Percentiles rank a stretch among this genome's conserved stretches.
Evolutionary conservation across 176 grass and related monocot species (phyloP).

Genomic region (Saccharum officinarum): DNA sequence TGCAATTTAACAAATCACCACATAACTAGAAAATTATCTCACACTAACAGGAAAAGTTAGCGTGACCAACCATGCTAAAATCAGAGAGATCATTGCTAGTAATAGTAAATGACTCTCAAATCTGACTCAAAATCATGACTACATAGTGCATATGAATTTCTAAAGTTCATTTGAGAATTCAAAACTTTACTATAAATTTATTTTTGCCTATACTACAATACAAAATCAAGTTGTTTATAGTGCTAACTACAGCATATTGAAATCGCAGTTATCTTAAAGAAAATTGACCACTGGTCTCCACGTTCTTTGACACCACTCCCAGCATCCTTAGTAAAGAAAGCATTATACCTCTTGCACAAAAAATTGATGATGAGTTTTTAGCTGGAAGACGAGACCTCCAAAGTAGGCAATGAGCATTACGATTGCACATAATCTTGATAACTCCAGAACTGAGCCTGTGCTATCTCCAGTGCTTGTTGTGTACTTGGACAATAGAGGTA

Average conservation of each 20-base stretch:
- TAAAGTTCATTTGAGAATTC: neutral
- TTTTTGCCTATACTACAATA: neutral
- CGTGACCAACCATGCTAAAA: neutral
- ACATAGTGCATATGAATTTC: neutral
- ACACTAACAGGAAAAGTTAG: neutral
- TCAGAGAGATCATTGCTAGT: neutral
- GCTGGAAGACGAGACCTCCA: slow-evolving; percentile 57
- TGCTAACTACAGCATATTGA: neutral
- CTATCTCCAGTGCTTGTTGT: neutral
- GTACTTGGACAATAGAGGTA: slow-evolving; percentile 29
- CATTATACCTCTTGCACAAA: slow-evolving; percentile 53
- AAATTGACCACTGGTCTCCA: neutral
- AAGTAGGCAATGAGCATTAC: slow-evolving; percentile 62
- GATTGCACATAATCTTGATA: slow-evolving; percentile 59
- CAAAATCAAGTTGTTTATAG: neutral
- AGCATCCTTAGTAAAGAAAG: neutral
- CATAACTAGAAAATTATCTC: neutral
- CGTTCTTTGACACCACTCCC: neutral
- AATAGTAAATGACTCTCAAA: neutral
- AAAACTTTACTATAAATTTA: neutral
- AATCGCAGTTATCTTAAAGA: neutral
- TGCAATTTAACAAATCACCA: neutral
- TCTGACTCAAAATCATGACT: neutral
- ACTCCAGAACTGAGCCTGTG: slow-evolving; percentile 17
- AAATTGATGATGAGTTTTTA: slow-evolving; percentile 60